Percentiles rank a stretch among this genome's conserved stretches.
These are phyloP conservation scores for Neckera pumila DNA, from an alignment of 225 moss, liverwort and hornwort species.

Conservation along the genomic window DNA sequence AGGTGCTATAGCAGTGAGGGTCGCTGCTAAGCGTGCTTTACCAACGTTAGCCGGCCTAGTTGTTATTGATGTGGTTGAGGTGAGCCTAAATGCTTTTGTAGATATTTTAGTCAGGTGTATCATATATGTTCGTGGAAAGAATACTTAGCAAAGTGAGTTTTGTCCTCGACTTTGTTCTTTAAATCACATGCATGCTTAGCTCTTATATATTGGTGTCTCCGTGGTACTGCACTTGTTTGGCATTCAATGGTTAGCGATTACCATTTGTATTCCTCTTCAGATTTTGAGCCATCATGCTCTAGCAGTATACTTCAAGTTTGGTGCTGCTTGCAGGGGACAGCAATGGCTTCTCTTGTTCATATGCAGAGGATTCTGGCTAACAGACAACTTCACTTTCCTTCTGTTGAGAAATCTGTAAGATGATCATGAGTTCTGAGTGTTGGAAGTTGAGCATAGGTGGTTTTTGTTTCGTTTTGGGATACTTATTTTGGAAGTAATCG, in stretches of 20 bases:
- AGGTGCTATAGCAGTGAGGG: conserved; percentile 90
- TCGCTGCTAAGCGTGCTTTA: conserved; percentile 72
- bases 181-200: not conserved
- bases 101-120: not conserved
- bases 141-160: not conserved
- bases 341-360: conserved; percentile 88
- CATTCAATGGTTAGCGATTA: not conserved
- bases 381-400: conserved; percentile 85
- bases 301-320: not conserved
- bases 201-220: not conserved
- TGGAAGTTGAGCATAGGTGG: not conserved
- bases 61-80: conserved; percentile 99
- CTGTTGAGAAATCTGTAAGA: conserved; percentile 89
- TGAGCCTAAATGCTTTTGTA: conserved; percentile 2
- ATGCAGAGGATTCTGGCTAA: conserved; percentile 87
- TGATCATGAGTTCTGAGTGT: not conserved
- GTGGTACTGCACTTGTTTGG: not conserved
- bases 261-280: not conserved
- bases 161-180: not conserved
- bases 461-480: not conserved
- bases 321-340: conserved; percentile 68
- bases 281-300: not conserved
- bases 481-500: not conserved
- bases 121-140: not conserved
- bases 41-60: conserved; percentile 85